Percentiles rank a stretch among this genome's conserved stretches.
Evolutionary conservation across 192 early-diverging fungal species (phyloP).

Genomic region (Coemansia sp.): DNA sequence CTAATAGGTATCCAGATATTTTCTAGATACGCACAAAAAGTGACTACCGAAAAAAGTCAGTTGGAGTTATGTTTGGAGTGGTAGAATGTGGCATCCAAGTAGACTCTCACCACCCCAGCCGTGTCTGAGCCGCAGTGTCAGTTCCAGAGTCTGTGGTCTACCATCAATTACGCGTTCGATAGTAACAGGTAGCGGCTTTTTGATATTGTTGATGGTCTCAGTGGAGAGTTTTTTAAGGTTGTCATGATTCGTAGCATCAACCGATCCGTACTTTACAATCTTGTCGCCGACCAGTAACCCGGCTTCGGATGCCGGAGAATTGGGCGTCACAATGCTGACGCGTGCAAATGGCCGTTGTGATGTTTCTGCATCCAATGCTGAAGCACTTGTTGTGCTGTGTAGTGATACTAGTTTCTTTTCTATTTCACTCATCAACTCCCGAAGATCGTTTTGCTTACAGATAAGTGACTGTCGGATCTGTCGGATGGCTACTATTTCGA

Average conservation of each 20-base stretch:
- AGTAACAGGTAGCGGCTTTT: conserved; percentile 13
- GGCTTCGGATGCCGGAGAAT: conserved; percentile 40
- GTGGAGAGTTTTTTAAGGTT: conserved; percentile 18
- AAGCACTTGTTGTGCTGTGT: conserved; percentile 17
- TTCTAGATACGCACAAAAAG: neutral
- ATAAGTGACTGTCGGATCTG: conserved; percentile 56
- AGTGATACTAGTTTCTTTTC: conserved; percentile 55
- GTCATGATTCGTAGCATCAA: conserved; percentile 20
- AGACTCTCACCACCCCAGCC: conserved; percentile 52
- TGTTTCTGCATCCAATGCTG: neutral
- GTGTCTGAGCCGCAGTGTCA: conserved; percentile 24
- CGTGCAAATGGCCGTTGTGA: conserved; percentile 41
- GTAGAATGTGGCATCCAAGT: conserved; percentile 45
- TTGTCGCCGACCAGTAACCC: conserved; percentile 40
- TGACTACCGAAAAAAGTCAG: neutral
- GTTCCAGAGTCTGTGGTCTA: conserved; percentile 9
- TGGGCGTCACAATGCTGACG: conserved; percentile 30
- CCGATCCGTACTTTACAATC: conserved; percentile 26
- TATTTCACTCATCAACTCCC: conserved; percentile 57
- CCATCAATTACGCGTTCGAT: conserved; percentile 44
- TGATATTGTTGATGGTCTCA: conserved; percentile 24
- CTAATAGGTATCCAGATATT: neutral
- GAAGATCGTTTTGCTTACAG: conserved; percentile 60
- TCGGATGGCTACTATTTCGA: conserved; percentile 64
- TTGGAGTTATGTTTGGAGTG: conserved; percentile 8